Evolutionary conservation across 495 filamentous ascomycete species (phyloP).

Genomic region (Aspergillus kassunensis): DNA sequence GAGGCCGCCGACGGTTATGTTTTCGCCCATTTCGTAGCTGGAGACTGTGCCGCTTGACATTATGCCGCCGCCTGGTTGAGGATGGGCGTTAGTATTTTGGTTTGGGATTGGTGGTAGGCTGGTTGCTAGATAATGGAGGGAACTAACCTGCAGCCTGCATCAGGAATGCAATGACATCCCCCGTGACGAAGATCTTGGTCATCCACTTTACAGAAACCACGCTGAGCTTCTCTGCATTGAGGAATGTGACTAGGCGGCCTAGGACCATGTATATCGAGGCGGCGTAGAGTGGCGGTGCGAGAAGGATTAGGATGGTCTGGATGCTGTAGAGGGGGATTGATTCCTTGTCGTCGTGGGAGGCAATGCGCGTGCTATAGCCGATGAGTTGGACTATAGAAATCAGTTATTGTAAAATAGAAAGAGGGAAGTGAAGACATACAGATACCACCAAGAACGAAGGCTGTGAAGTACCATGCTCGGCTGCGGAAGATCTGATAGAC

Average conservation of each 20-base stretch:
- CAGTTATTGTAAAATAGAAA: not conserved
- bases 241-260: slow-evolving; percentile 36
- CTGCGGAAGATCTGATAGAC: slow-evolving; percentile 41
- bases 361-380: slow-evolving; percentile 54
- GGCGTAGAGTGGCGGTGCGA: slow-evolving; percentile 45
- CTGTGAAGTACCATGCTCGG: slow-evolving; percentile 58
- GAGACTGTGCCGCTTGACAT: slow-evolving; percentile 16
- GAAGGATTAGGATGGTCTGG: not conserved
- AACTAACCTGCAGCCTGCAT: slow-evolving; percentile 28
- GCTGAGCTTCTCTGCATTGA: slow-evolving; percentile 37
- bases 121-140: no score
- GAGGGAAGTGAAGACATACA: slow-evolving; percentile 29
- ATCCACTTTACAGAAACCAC: slow-evolving; percentile 26
- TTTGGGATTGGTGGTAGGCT: no score
- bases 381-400: slow-evolving; percentile 49
- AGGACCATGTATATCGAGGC: slow-evolving; percentile 3
- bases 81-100: not conserved
- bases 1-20: slow-evolving; percentile 41
- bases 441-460: slow-evolving; percentile 53
- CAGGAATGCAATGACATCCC: slow-evolving; percentile 34
- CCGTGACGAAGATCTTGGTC: slow-evolving; percentile 37
- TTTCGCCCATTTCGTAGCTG: slow-evolving; percentile 28
- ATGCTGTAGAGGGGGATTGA: slow-evolving; percentile 42
- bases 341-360: slow-evolving; percentile 28
- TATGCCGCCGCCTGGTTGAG: slow-evolving; percentile 19